Evolutionary conservation across 306 rosid species (phyloP).

Genomic region (Casuarina cunninghamiana): DNA sequence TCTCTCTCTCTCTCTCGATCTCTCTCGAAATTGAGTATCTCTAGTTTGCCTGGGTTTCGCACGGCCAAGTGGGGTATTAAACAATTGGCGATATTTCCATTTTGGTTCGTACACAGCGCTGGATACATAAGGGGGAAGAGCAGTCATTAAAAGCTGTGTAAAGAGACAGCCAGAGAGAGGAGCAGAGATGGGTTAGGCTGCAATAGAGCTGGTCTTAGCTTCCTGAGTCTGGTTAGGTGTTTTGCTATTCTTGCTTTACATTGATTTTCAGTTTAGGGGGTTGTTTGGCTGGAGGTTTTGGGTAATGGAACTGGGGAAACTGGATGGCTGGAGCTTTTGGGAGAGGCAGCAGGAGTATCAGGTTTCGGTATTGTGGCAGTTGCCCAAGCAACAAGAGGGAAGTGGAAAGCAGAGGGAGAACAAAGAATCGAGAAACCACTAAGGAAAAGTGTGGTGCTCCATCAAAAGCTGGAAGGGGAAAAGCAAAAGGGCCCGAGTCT

Average conservation of each 20-base stretch:
- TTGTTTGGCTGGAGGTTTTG: slow-evolving; percentile 14
- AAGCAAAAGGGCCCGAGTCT: slow-evolving; percentile 60
- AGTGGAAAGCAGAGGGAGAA: slow-evolving; percentile 21
- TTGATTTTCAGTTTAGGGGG: not conserved
- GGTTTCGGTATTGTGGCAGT: slow-evolving; percentile 47
- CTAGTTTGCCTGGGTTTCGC: slow-evolving; percentile 24
- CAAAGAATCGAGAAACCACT: slow-evolving; percentile 17
- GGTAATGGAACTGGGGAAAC: slow-evolving; percentile 63
- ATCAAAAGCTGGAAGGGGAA: slow-evolving; percentile 72
- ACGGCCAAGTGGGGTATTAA: slow-evolving; percentile 45
- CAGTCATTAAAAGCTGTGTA: slow-evolving; percentile 33
- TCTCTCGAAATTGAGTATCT: slow-evolving; percentile 27
- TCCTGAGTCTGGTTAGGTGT: slow-evolving; percentile 28
- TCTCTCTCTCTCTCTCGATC: not conserved
- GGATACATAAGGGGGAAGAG: slow-evolving; percentile 21
- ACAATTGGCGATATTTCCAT: slow-evolving; percentile 20
- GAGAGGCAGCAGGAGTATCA: slow-evolving; percentile 32
- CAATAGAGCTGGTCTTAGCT: slow-evolving; percentile 17
- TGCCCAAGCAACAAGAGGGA: slow-evolving; percentile 35
- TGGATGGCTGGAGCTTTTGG: slow-evolving; percentile 73
- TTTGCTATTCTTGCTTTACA: not conserved
- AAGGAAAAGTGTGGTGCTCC: slow-evolving; percentile 30
- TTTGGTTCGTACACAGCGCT: slow-evolving; percentile 14
- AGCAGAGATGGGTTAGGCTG: slow-evolving; percentile 69
- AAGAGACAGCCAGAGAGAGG: slow-evolving; percentile 5